Evolutionary conservation across 768 basidiomycete genomes (phyloP).

Genomic region (Boletus edulis): DNA sequence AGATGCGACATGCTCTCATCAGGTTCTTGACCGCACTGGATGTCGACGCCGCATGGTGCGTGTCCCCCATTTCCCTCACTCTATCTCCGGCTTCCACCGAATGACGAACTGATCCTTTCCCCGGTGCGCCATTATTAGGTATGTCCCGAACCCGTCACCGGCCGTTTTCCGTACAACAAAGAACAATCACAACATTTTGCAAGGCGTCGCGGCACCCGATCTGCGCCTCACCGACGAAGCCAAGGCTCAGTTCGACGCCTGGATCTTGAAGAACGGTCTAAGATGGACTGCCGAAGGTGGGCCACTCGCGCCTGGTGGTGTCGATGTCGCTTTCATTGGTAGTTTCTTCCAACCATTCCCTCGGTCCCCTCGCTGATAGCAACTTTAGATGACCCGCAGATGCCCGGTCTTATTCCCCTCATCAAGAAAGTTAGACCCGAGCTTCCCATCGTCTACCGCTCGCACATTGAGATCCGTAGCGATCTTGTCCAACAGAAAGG

Average conservation of each 20-base stretch:
- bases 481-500: constrained; percentile 80
- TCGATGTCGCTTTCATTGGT: constrained; percentile 90
- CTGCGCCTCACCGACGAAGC: constrained; percentile 76
- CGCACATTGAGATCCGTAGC: constrained; percentile 91
- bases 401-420: constrained; percentile 91
- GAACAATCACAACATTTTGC: constrained; percentile 94
- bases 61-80: constrained; percentile 10
- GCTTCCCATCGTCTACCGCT: constrained; percentile 88
- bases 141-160: constrained; percentile 86
- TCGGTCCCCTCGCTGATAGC: constrained; percentile 7
- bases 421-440: constrained; percentile 84
- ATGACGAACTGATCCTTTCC: background rate
- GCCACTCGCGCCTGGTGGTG: constrained; percentile 77
- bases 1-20: constrained; percentile 95
- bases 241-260: constrained; percentile 78
- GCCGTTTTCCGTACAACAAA: constrained; percentile 90
- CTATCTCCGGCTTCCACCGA: constrained; percentile 5
- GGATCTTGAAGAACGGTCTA: constrained; percentile 88
- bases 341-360: constrained; percentile 8
- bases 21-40: constrained; percentile 79
- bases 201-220: constrained; percentile 83
- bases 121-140: constrained; percentile 46
- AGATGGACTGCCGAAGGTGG: constrained; percentile 87
- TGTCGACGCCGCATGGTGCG: constrained; percentile 81
- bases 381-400: constrained; percentile 77